These are phyloP conservation scores for Mycena venus DNA, from an alignment of 768 basidiomycete genomes.

Conservation along the genomic window DNA sequence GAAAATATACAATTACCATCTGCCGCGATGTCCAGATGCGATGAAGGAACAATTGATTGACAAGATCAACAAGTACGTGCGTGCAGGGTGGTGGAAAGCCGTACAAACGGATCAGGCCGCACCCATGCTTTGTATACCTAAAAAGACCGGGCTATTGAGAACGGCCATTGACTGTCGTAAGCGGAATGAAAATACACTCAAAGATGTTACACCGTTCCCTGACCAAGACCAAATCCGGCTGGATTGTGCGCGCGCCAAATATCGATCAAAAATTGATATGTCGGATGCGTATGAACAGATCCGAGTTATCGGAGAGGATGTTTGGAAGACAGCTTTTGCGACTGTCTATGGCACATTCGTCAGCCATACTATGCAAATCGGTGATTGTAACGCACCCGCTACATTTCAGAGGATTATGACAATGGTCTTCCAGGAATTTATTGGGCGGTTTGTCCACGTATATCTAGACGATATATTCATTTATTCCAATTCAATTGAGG, in stretches of 20 bases:
- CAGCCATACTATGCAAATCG: background rate
- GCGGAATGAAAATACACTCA: slow-evolving; percentile 55
- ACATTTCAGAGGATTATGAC: slow-evolving; percentile 59
- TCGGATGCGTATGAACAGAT: slow-evolving; percentile 52
- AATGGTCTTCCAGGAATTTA: slow-evolving; percentile 50
- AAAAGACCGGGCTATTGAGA: background rate
- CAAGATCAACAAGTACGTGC: background rate
- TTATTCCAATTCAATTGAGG: slow-evolving; percentile 46
- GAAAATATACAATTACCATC: slow-evolving; percentile 12
- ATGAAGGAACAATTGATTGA: background rate
- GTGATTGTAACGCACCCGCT: slow-evolving; percentile 37
- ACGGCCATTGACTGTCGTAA: slow-evolving; percentile 21
- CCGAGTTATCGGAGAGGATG: slow-evolving; percentile 33
- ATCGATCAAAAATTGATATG: too few species aligned
- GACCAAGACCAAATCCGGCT: too few species aligned
- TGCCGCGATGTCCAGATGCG: slow-evolving; percentile 44
- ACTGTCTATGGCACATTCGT: slow-evolving; percentile 63
- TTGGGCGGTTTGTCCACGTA: slow-evolving; percentile 54
- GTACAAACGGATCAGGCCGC: slow-evolving; percentile 39
- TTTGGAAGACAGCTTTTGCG: slow-evolving; percentile 41
- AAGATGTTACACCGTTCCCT: slow-evolving; percentile 53
- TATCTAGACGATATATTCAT: slow-evolving; percentile 63
- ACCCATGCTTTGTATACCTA: slow-evolving; percentile 41
- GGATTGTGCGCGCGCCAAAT: too few species aligned
- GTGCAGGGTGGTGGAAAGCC: slow-evolving; percentile 50